A percentile compares a stretch with the other conserved stretches of the same genome.
phyloP scores from a whole-genome alignment of 345 rosid species.

The Salix brachista region DNA sequence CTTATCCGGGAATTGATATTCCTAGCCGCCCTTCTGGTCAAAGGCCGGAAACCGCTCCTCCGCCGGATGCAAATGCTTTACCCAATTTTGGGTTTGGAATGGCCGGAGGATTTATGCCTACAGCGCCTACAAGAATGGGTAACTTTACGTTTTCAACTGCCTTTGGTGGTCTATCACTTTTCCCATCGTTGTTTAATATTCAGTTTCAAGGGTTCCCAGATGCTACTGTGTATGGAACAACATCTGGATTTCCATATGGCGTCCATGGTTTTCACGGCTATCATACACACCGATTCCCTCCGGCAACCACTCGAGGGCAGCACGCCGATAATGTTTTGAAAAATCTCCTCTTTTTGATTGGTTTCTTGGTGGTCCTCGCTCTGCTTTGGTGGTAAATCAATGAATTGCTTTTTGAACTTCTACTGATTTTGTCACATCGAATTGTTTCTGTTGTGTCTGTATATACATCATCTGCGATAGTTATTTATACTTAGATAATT shows the following conservation, averaged over 20 bases:
- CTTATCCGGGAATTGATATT: conserved; percentile 60
- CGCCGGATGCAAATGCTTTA: conserved; percentile 44
- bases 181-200: conserved; percentile 70
- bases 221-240: conserved; percentile 59
- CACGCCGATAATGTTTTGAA: conserved; percentile 55
- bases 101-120: conserved; percentile 67
- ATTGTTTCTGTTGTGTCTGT: conserved; percentile 2
- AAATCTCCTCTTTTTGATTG: conserved; percentile 51
- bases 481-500: neutral
- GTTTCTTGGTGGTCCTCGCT: conserved; percentile 47
- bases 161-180: conserved; percentile 54
- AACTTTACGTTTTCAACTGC: conserved; percentile 61
- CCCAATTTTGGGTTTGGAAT: conserved; percentile 59
- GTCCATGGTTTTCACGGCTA: conserved; percentile 52
- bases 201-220: conserved; percentile 73
- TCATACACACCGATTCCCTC: conserved; percentile 43
- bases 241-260: conserved; percentile 58
- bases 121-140: conserved; percentile 64
- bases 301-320: conserved; percentile 32
- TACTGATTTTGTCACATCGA: neutral
- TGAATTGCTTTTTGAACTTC: neutral
- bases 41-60: conserved; percentile 65
- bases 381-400: conserved; percentile 46
- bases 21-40: conserved; percentile 72
- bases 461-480: conserved; percentile 4